These are phyloP conservation scores for Mycosphaerelloides madeirae DNA, from an alignment of 2,329 filamentous ascomycete species.

Conservation along the genomic window DNA sequence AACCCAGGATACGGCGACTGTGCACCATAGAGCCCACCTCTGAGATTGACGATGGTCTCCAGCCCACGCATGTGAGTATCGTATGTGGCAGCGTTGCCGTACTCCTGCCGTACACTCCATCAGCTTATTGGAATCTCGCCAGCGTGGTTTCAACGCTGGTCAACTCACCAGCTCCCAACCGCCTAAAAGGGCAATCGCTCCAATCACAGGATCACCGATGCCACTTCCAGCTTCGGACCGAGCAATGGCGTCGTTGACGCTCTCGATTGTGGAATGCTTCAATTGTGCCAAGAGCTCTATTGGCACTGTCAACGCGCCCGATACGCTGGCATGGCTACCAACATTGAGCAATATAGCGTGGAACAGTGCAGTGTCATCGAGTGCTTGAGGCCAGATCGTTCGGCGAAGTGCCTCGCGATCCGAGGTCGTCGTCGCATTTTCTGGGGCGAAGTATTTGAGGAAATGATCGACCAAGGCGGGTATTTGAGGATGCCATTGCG, in stretches of 20 bases:
- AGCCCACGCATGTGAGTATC: constrained; percentile 21
- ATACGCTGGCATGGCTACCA: constrained; percentile 17
- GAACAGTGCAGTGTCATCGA: constrained; percentile 15
- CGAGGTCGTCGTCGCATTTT: constrained; percentile 1
- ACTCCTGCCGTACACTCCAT: constrained; percentile 12
- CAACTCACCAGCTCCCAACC: constrained; percentile 20
- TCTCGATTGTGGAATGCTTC: constrained; percentile 16
- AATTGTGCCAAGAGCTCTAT: constrained; percentile 13
- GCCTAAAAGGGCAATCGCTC: constrained; percentile 18
- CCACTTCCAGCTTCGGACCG: constrained; percentile 3
- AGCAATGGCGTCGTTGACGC: constrained; percentile 16
- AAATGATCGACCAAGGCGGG: constrained; percentile 16
- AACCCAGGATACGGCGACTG: constrained; percentile 8
- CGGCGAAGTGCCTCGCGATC: constrained; percentile 16
- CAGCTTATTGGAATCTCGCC: constrained; percentile 2
- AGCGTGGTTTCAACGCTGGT: constrained; percentile 4
- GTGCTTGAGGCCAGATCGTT: constrained; percentile 17
- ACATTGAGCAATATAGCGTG: constrained; percentile 17
- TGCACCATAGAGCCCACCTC: constrained; percentile 13
- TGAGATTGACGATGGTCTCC: constrained; percentile 15
- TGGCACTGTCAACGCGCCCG: constrained; percentile 11
- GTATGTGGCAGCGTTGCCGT: constrained; percentile 15
- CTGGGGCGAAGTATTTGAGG: constrained; percentile 13
- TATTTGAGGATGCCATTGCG: constrained; percentile 16
- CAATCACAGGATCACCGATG: constrained; percentile 16